Conservation (phyloP, 805 yeast genomes). For the Saccharomycopsis capsularis region DNA sequence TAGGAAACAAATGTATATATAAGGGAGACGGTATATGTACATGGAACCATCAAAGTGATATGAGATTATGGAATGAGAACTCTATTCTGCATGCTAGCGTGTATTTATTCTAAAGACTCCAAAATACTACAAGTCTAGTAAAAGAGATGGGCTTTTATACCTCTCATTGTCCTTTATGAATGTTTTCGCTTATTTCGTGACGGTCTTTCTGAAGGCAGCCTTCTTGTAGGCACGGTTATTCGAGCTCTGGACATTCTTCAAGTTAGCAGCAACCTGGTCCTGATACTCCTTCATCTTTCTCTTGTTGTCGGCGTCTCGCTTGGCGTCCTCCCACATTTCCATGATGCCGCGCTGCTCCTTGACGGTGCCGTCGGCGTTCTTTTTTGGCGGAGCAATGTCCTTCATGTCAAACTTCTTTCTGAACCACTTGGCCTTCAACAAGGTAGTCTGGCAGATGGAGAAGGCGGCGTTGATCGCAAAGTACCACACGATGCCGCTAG, state of each 20-base stretch:
- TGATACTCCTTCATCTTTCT: conserved; percentile 6
- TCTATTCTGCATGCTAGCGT: no score
- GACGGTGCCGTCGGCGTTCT: conserved; percentile 25
- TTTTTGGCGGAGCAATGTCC: conserved; percentile 46
- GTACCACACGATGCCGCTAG: conserved; percentile 80
- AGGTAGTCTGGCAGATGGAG: conserved; percentile 64
- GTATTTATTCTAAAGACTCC: no score
- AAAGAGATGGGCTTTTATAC: no score
- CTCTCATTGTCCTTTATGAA: no score
- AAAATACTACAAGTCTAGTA: no score
- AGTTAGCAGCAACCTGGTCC: conserved; percentile 1
- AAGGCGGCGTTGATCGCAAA: conserved; percentile 74
- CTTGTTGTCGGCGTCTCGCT: conserved; percentile 30
- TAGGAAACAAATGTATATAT: no score
- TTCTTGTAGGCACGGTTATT: conserved; percentile 8
- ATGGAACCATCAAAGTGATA: no score
- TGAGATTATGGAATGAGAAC: no score
- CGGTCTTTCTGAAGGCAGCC: conserved; percentile 13
- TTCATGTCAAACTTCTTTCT: conserved; percentile 54
- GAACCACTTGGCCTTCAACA: conserved; percentile 52
- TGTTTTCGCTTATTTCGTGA: conserved; percentile 1
- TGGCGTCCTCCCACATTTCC: conserved; percentile 35
- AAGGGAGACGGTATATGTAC: no score
- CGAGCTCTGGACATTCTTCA: background rate
- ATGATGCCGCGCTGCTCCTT: conserved; percentile 30